A percentile compares a stretch with the other conserved stretches of the same genome.
Conservation (phyloP, 306 rosid genomes). For the Bauhinia variegata region DNA sequence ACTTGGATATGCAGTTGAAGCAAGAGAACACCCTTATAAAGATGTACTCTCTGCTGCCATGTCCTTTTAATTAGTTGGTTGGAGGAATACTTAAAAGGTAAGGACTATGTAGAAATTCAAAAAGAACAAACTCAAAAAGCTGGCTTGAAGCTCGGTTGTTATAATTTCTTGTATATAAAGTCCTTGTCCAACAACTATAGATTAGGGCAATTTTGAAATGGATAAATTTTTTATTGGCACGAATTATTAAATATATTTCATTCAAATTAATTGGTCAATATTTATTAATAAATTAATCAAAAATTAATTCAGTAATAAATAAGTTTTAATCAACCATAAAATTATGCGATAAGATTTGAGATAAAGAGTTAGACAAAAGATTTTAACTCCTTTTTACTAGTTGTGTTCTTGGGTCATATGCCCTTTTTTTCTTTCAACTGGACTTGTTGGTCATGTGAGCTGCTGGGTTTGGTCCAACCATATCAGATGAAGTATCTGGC, state of each 20-base stretch:
- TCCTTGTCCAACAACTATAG: conserved; percentile 50
- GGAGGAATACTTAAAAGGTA: conserved; percentile 36
- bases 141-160: background rate
- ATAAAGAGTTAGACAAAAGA: too few relatives aligned
- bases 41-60: conserved; percentile 39
- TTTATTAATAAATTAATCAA: too few relatives aligned
- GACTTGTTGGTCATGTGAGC: conserved; percentile 35
- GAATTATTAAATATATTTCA: too few relatives aligned
- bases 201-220: conserved; percentile 40
- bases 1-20: conserved; percentile 3
- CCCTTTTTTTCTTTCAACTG: background rate
- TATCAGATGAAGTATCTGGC: conserved; percentile 39
- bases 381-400: too few relatives aligned
- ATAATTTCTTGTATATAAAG: conserved; percentile 44
- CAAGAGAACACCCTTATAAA: conserved; percentile 36
- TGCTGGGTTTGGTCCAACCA: conserved; percentile 49
- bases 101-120: conserved; percentile 24
- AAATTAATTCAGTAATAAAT: too few relatives aligned
- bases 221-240: too few relatives aligned
- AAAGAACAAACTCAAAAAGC: background rate
- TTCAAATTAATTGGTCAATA: too few relatives aligned
- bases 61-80: conserved; percentile 55
- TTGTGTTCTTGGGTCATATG: background rate
- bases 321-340: too few relatives aligned
- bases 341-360: too few relatives aligned